Evolutionary conservation across 352 stramenopile genomes (phyloP), one percentile per base, ranked within the genome.

Genomic region (Phytophthora cactorum): DNA sequence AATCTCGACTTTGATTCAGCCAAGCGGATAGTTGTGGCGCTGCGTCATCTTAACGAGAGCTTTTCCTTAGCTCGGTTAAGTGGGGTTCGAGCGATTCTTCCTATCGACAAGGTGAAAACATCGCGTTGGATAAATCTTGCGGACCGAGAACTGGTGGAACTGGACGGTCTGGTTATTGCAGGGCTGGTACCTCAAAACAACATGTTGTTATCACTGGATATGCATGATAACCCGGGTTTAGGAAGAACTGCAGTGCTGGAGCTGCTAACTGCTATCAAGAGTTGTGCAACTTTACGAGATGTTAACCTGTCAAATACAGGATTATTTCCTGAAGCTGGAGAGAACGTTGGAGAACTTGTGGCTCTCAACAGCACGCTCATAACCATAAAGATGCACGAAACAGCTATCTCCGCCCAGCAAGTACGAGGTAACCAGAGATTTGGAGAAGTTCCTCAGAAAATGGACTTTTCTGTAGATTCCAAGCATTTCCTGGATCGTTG

Each of bases 131-230:
- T 94, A 41, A 15, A 53, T 9, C 52, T 94, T 2, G 63, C 74
- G 9, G 49, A 32, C 5, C 59, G 67, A 25, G 55, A 75, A 10
- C 54, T 92, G 6, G 51, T 82, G 22, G 84, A 92, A 41, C 56
- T 94, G 3, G 86, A 94, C 52, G 82, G 77, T 3, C 66, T 91
- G 3, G 74, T 92, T 31, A 68, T 94, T 38, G 68, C 86, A 15
- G 84, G 77, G 0, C 45, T 94, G 17, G 52, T 94, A 8, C 75
- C 81, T 6, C 58, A 82, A 4, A 94, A 92, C 49, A 59, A 6
- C 3, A 77, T 77, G 38, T 39, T 94, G 17, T 50, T 92, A 22
- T 82, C 81, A 1, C 64, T 94, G n/a, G 82, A 94, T 64, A 47
- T 94, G 25, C 86, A 82, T 0, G 58, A 82, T 57, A 92, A 94